Conservation (phyloP, 768 basidiomycete species). For the Tulasnella sp. region DNA sequence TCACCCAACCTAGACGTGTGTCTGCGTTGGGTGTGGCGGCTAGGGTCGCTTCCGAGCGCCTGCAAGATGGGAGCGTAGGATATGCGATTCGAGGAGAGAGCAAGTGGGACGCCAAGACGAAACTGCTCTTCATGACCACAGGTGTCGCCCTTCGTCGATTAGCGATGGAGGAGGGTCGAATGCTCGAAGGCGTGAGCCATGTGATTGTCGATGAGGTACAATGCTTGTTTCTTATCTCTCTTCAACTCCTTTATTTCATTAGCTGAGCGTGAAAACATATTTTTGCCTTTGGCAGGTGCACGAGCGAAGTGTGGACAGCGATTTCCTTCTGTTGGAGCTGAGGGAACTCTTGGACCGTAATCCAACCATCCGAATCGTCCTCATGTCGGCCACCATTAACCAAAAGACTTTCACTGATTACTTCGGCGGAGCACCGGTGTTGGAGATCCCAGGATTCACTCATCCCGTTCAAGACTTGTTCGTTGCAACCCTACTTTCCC, state of each 20-base stretch:
- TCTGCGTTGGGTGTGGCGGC: conserved; percentile 82
- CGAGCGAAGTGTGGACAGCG: conserved; percentile 83
- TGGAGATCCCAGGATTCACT: conserved; percentile 75
- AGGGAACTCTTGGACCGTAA: conserved; percentile 60
- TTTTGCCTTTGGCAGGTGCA: conserved; percentile 47
- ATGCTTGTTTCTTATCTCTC: background rate
- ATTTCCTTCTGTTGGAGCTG: conserved; percentile 77
- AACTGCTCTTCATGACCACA: conserved; percentile 83
- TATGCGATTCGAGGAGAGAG: conserved; percentile 86
- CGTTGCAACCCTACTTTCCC: conserved; percentile 20
- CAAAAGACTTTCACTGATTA: conserved; percentile 75
- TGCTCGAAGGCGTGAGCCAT: conserved; percentile 60
- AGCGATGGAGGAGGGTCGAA: conserved; percentile 51
- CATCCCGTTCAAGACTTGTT: conserved; percentile 68
- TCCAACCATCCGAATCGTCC: conserved; percentile 56
- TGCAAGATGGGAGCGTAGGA: conserved; percentile 68
- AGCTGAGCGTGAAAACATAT: too few relatives aligned
- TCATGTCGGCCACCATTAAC: conserved; percentile 92
- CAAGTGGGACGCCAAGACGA: conserved; percentile 52
- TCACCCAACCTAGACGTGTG: conserved; percentile 84
- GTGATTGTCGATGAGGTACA: conserved; percentile 82
- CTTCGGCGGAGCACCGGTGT: conserved; percentile 66
- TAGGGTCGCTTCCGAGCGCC: conserved; percentile 72
- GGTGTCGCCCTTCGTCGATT: conserved; percentile 81
- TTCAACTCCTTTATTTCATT: background rate